A percentile compares a stretch with the other conserved stretches of the same genome.
Evolutionary conservation across 2,329 filamentous ascomycete species (phyloP).

Genomic region (Fusarium buharicum): DNA sequence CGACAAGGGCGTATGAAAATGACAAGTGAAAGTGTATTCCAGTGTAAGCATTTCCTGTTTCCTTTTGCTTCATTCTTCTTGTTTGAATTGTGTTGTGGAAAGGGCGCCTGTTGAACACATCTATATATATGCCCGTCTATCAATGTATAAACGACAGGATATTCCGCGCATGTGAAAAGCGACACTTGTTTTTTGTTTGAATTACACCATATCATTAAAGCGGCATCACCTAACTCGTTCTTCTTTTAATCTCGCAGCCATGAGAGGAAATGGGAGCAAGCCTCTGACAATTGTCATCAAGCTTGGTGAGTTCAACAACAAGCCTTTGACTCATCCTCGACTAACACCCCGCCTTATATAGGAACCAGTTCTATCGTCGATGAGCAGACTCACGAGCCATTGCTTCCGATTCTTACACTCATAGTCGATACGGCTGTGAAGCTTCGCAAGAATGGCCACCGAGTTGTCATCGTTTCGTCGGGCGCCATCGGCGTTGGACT

Average conservation of each 20-base stretch:
- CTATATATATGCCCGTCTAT: slow-evolving; percentile 23
- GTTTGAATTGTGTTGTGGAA: slow-evolving; percentile 18
- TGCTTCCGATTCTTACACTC: slow-evolving; percentile 87
- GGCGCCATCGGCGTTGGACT: slow-evolving; percentile 96
- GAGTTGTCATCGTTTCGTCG: slow-evolving; percentile 95
- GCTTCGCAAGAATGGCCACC: slow-evolving; percentile 88
- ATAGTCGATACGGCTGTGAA: slow-evolving; percentile 95
- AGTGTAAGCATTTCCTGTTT: slow-evolving; percentile 40
- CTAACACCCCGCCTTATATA: slow-evolving; percentile 60
- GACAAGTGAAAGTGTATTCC: slow-evolving; percentile 42
- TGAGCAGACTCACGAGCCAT: slow-evolving; percentile 91
- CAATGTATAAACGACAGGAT: slow-evolving; percentile 8
- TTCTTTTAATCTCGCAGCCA: slow-evolving; percentile 56
- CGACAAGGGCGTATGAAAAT: slow-evolving; percentile 44
- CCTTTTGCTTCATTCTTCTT: slow-evolving; percentile 26
- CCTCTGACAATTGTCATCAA: slow-evolving; percentile 77
- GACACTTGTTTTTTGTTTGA: slow-evolving; percentile 5
- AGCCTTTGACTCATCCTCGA: slow-evolving; percentile 16
- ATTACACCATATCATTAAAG: slow-evolving; percentile 13
- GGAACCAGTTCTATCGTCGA: slow-evolving; percentile 99
- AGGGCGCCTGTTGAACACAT: slow-evolving; percentile 20
- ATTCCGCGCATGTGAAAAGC: slow-evolving; percentile 25
- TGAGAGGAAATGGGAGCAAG: slow-evolving; percentile 67
- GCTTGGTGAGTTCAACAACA: slow-evolving; percentile 69
- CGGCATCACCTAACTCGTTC: slow-evolving; percentile 63